Percentiles rank a stretch among this genome's conserved stretches.
These are phyloP conservation scores for Trichoderma hamatum DNA, from an alignment of 2,329 filamentous ascomycete genomes.

Conservation along the genomic window DNA sequence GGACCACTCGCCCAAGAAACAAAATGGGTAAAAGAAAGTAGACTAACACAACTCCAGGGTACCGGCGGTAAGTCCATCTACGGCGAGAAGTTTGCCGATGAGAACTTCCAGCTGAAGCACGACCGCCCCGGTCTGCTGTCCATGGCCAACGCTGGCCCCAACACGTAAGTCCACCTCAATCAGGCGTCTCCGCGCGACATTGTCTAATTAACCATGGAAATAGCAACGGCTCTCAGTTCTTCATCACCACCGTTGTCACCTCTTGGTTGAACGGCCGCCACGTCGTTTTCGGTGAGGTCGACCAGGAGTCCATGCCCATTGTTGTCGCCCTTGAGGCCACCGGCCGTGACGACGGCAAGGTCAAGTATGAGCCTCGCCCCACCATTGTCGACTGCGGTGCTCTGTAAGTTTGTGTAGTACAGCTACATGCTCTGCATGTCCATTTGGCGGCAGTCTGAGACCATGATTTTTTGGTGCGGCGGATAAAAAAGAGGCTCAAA, in stretches of 20 bases:
- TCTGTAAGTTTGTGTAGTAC: conserved; percentile 43
- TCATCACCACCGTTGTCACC: conserved; percentile 90
- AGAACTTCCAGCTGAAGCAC: conserved; percentile 86
- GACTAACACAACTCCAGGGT: conserved; percentile 57
- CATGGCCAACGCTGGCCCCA: conserved; percentile 94
- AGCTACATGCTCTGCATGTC: conserved; percentile 29
- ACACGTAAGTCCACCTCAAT: conserved; percentile 66
- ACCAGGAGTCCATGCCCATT: conserved; percentile 51
- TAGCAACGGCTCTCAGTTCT: conserved; percentile 98
- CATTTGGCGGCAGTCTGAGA: conserved; percentile 20
- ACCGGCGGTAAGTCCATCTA: conserved; percentile 94
- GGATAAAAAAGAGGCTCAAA: conserved; percentile 6
- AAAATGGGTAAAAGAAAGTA: background rate
- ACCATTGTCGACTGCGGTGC: conserved; percentile 60
- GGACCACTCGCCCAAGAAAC: conserved; percentile 39
- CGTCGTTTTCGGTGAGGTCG: conserved; percentile 82
- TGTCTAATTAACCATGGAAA: conserved; percentile 33
- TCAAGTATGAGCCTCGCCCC: conserved; percentile 60
- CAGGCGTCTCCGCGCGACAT: background rate
- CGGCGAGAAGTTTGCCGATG: conserved; percentile 89
- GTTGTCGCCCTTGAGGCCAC: conserved; percentile 66
- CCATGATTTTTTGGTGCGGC: background rate
- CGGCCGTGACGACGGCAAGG: conserved; percentile 57
- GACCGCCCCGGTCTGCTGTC: conserved; percentile 76
- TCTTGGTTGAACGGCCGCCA: conserved; percentile 83